Conservation (phyloP, 768 basidiomycete genomes). For the Rhodotorula paludigena region DNA sequence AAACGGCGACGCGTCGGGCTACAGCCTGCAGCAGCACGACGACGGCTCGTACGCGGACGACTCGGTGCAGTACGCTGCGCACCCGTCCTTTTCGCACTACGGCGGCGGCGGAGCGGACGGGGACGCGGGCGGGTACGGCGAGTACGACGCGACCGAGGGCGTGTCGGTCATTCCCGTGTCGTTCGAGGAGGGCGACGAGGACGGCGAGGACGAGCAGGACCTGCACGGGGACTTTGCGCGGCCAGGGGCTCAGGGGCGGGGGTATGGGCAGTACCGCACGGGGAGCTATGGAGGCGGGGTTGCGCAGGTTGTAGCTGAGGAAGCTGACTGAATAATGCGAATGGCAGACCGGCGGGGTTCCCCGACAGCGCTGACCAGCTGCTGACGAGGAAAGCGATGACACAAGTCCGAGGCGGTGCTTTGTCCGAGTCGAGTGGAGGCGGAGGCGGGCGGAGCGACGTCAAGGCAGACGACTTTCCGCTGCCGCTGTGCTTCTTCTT, state of each 20-base stretch:
- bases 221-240: not conserved
- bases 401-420: no score
- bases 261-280: not conserved
- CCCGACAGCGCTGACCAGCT: no score
- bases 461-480: no score
- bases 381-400: no score
- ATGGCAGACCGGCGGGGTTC: not conserved
- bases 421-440: no score
- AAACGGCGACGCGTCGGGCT: not conserved
- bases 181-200: not conserved
- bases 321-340: not conserved
- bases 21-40: no score
- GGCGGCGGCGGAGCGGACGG: not conserved
- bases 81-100: not conserved
- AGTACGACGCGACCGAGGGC: slow-evolving; percentile 16
- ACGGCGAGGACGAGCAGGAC: not conserved
- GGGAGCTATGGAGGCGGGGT: not conserved
- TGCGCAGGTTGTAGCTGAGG: not conserved
- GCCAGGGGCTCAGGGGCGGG: not conserved
- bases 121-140: not conserved
- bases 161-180: slow-evolving; percentile 8
- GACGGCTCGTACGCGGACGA: not conserved
- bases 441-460: no score
- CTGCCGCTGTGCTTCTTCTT: not conserved
- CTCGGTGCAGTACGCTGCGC: not conserved